These are phyloP conservation scores for Fusarium fujikuroi DNA, from an alignment of 2,329 filamentous ascomycete species.

Conservation along the genomic window DNA sequence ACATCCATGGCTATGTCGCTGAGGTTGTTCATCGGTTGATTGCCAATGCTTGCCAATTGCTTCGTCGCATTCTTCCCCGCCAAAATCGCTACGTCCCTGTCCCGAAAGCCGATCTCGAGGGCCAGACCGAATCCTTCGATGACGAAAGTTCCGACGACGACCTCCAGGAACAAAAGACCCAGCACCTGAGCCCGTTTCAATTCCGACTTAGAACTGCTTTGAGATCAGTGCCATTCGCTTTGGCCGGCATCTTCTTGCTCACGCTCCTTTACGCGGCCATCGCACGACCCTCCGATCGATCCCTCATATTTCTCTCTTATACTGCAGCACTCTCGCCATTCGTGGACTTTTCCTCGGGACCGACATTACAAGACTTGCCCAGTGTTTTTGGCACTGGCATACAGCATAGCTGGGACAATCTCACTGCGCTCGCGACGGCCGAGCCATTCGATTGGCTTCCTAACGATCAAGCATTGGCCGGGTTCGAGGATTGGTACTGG, in stretches of 20 bases:
- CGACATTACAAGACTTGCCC: conserved; percentile 40
- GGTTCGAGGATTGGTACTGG: conserved; percentile 47
- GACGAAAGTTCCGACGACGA: not conserved
- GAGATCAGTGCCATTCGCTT: not conserved
- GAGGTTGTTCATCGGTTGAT: conserved; percentile 45
- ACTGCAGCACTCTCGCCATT: conserved; percentile 49
- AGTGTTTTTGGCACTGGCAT: conserved; percentile 38
- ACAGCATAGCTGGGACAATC: conserved; percentile 44
- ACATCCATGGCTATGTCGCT: conserved; percentile 29
- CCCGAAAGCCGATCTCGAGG: conserved; percentile 3
- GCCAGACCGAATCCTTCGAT: not conserved
- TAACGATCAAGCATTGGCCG: conserved; percentile 23
- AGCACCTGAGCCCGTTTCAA: not conserved
- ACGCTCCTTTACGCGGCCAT: conserved; percentile 36
- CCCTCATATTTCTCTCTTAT: conserved; percentile 51
- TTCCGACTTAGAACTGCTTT: not conserved
- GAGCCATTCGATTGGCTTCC: conserved; percentile 45
- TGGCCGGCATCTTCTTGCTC: conserved; percentile 2
- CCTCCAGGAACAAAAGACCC: not conserved
- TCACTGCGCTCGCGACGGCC: conserved; percentile 42
- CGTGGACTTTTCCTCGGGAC: conserved; percentile 47
- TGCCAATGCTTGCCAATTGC: conserved; percentile 11
- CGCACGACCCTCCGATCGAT: conserved; percentile 45
- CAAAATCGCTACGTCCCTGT: conserved; percentile 32
- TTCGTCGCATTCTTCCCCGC: not conserved